These are phyloP conservation scores for Umbilicus rupestris DNA, from an alignment of 164 flowering plant genomes.

Conservation along the genomic window DNA sequence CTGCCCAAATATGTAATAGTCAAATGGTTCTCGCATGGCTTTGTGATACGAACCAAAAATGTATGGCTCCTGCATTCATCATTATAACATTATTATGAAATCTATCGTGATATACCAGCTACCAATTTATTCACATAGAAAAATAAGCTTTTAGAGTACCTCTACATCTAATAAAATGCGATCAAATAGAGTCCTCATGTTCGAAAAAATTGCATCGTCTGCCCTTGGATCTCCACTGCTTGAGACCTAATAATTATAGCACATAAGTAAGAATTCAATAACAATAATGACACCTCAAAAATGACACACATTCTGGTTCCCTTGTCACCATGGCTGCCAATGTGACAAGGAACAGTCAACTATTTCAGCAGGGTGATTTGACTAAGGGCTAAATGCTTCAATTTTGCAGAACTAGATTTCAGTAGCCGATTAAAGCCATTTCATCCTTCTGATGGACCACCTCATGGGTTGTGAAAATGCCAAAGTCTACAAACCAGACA, in stretches of 20 bases:
- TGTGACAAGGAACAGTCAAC: not conserved
- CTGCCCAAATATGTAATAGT: conserved; percentile 86
- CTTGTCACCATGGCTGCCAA: no score
- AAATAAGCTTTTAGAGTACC: not conserved
- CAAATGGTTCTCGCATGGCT: no score
- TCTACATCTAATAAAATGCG: conserved; percentile 62
- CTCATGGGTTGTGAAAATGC: no score
- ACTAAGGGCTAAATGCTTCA: no score
- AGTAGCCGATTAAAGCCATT: no score
- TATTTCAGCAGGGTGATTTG: no score
- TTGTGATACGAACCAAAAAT: conserved; percentile 64
- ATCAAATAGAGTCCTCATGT: conserved; percentile 66
- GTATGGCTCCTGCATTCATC: conserved; percentile 64
- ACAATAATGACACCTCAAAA: not conserved
- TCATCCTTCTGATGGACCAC: no score
- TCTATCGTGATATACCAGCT: not conserved
- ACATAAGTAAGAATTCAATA: not conserved
- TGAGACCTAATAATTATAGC: conserved; percentile 39
- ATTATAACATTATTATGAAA: not conserved
- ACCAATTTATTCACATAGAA: not conserved
- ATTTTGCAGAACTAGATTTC: no score
- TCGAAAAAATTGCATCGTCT: conserved; percentile 53
- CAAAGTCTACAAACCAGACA: no score
- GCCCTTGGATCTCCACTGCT: conserved; percentile 68
- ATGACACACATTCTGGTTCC: not conserved